Conservation (phyloP, 2,329 filamentous ascomycete species). For the Exophiala bonariae region DNA sequence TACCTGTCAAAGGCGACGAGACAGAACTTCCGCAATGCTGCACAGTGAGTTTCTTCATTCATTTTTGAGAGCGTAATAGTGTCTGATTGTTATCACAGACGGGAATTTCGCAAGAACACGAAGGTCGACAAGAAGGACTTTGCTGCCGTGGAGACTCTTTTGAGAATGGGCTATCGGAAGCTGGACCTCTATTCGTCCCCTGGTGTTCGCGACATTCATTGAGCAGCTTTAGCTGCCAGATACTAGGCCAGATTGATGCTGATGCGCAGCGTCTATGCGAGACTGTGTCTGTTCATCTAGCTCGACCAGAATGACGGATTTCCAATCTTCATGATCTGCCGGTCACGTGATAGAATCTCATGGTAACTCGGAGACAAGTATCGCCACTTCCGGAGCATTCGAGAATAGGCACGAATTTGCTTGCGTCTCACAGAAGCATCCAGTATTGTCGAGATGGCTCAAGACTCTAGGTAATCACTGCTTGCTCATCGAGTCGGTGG, state of each 20-base stretch:
- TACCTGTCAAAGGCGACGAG: conserved; percentile 13
- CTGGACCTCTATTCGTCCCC: conserved; percentile 79
- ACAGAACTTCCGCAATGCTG: conserved; percentile 42
- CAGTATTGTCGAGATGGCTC: conserved; percentile 12
- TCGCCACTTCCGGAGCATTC: conserved; percentile 18
- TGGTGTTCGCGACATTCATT: conserved; percentile 72
- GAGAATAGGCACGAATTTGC: conserved; percentile 19
- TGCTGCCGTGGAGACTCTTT: conserved; percentile 76
- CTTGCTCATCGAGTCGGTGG: conserved; percentile 20
- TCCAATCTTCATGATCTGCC: not conserved
- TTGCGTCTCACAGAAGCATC: conserved; percentile 23
- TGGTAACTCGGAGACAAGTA: conserved; percentile 18
- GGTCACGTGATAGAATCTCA: conserved; percentile 23
- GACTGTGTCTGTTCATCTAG: not conserved
- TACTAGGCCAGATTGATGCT: not conserved
- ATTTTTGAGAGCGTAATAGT: no score
- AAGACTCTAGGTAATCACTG: conserved; percentile 8
- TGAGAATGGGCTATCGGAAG: conserved; percentile 79
- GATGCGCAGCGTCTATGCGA: not conserved
- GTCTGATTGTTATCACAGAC: conserved; percentile 45
- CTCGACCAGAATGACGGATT: no score
- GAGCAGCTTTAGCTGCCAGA: conserved; percentile 4
- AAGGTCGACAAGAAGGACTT: conserved; percentile 83
- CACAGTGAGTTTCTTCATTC: conserved; percentile 36
- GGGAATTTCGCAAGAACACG: conserved; percentile 73